Percentiles rank a stretch among this genome's conserved stretches.
phyloP scores from a whole-genome alignment of 2,329 filamentous ascomycete genomes.

The Colletotrichum coccodes region DNA sequence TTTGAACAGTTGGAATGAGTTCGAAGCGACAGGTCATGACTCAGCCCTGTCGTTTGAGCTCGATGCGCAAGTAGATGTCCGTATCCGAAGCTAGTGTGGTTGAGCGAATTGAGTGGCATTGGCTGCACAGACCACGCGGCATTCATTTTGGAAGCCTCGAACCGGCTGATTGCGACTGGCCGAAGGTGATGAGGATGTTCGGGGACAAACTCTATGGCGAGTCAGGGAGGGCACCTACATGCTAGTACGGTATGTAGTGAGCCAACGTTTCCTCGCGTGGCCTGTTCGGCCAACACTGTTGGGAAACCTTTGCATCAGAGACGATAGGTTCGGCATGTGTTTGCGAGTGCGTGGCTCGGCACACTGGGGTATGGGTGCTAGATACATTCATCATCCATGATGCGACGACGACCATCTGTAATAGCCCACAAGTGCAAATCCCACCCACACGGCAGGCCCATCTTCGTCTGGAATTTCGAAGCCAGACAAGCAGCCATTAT shows the following conservation, averaged over 20 bases:
- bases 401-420: background rate
- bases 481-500: background rate
- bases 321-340: no score
- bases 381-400: conserved; percentile 10
- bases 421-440: background rate
- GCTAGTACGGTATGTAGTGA: conserved; percentile 2
- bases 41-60: conserved; percentile 29
- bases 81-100: background rate
- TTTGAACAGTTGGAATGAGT: background rate
- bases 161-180: conserved; percentile 31
- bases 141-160: conserved; percentile 26
- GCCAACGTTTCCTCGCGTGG: conserved; percentile 16
- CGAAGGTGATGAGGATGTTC: conserved; percentile 28
- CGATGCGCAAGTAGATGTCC: background rate
- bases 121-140: conserved; percentile 24
- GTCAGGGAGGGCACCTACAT: conserved; percentile 18
- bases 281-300: conserved; percentile 1
- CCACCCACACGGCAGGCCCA: background rate
- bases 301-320: background rate
- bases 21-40: conserved; percentile 28
- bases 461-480: conserved; percentile 1
- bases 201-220: conserved; percentile 24
- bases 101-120: background rate
- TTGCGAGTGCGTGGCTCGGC: background rate
- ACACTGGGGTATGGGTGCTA: background rate